A percentile compares a stretch with the other conserved stretches of the same genome.
These are phyloP conservation scores for Lentinus brumalis DNA, from an alignment of 768 basidiomycete genomes.

Conservation along the genomic window DNA sequence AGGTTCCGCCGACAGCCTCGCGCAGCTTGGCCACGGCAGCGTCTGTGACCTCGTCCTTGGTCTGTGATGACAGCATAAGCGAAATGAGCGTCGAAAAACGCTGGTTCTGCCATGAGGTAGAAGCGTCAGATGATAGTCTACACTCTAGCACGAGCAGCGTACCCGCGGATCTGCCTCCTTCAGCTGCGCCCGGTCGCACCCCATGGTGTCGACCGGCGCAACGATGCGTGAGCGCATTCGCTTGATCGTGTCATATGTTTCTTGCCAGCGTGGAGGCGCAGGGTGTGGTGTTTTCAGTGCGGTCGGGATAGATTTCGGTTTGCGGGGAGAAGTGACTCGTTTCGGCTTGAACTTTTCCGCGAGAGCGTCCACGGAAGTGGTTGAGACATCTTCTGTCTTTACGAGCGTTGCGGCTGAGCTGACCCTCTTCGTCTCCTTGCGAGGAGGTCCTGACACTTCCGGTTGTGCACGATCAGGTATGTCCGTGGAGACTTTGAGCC, in stretches of 20 bases:
- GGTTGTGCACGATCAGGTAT: too few relatives aligned
- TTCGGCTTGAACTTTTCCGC: not conserved
- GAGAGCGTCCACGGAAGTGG: not conserved
- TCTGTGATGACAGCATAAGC: conserved; percentile 94
- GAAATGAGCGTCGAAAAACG: conserved; percentile 88
- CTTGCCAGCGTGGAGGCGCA: conserved; percentile 23
- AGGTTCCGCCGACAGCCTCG: conserved; percentile 69
- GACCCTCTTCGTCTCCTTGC: not conserved
- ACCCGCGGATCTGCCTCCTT: conserved; percentile 72
- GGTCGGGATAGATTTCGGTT: conserved; percentile 15
- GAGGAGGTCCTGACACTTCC: not conserved
- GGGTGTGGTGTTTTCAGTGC: conserved; percentile 22
- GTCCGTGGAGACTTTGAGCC: not conserved
- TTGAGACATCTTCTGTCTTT: not conserved
- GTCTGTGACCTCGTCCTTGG: conserved; percentile 88
- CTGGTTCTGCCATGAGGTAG: conserved; percentile 53
- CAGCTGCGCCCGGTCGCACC: conserved; percentile 71
- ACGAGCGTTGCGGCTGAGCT: not conserved
- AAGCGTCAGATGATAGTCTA: not conserved
- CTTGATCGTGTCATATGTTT: conserved; percentile 71
- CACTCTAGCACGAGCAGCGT: conserved; percentile 7
- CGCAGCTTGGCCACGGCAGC: conserved; percentile 79
- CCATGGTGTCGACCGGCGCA: conserved; percentile 94
- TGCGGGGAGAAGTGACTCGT: conserved; percentile 12
- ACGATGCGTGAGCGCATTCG: conserved; percentile 70